A percentile compares a stretch with the other conserved stretches of the same genome.
Conservation (phyloP, 148 eudicot species). For the Mesembryanthemum crystallinum region DNA sequence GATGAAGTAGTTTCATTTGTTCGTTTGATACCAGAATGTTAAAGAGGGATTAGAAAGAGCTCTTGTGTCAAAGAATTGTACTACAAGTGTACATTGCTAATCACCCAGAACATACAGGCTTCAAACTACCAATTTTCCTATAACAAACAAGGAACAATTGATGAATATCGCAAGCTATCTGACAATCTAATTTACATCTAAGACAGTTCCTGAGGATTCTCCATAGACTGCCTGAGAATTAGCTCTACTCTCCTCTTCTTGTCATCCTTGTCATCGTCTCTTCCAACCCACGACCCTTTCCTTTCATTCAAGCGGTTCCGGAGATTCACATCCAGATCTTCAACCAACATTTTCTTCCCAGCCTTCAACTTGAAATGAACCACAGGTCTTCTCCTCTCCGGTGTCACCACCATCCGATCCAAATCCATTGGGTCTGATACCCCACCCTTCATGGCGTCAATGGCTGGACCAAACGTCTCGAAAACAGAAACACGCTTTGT, state of each 20-base stretch:
- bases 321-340: constrained; percentile 61
- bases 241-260: constrained; percentile 78
- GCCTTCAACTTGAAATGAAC: constrained; percentile 58
- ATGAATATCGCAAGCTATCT: constrained; percentile 13
- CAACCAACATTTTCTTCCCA: constrained; percentile 60
- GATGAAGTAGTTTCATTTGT: background rate
- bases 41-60: background rate
- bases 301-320: constrained; percentile 30
- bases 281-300: constrained; percentile 34
- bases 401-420: constrained; percentile 35
- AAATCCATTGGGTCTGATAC: constrained; percentile 38
- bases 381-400: constrained; percentile 45
- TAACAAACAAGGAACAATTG: constrained; percentile 16
- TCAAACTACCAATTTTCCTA: constrained; percentile 10
- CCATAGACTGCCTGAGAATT: constrained; percentile 76
- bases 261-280: constrained; percentile 79
- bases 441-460: constrained; percentile 58
- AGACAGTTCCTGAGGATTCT: constrained; percentile 59
- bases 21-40: background rate
- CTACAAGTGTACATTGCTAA: background rate
- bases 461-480: constrained; percentile 70
- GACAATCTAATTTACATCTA: constrained; percentile 43
- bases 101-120: background rate
- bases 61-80: constrained; percentile 7
- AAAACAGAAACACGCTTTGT: constrained; percentile 47